Conservation (phyloP, 2,329 filamentous ascomycete species). For the Alternaria burnsii region DNA sequence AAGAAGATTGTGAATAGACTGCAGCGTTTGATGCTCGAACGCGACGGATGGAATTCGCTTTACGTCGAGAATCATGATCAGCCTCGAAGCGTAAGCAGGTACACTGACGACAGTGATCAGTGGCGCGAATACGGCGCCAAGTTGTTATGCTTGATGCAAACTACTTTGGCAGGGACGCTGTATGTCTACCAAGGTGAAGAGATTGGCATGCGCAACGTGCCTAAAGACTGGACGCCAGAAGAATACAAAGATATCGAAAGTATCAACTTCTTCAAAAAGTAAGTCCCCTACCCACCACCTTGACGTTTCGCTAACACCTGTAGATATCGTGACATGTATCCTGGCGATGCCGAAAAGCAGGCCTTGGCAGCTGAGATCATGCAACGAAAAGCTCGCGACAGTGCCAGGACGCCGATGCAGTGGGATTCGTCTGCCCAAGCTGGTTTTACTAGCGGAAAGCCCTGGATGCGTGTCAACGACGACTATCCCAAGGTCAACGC, state of each 20-base stretch:
- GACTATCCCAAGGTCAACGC: slow-evolving; percentile 66
- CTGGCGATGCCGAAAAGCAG: slow-evolving; percentile 38
- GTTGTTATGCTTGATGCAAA: slow-evolving; percentile 58
- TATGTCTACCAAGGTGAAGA: slow-evolving; percentile 63
- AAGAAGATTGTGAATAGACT: slow-evolving; percentile 45
- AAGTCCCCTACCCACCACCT: slow-evolving; percentile 6
- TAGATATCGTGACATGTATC: slow-evolving; percentile 44
- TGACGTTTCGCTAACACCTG: slow-evolving; percentile 2
- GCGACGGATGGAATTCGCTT: slow-evolving; percentile 58
- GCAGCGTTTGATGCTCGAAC: slow-evolving; percentile 50
- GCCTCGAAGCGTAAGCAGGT: slow-evolving; percentile 59
- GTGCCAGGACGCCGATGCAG: slow-evolving; percentile 73
- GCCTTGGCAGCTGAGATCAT: slow-evolving; percentile 51
- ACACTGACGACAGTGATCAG: slow-evolving; percentile 58
- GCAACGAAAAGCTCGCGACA: slow-evolving; percentile 70
- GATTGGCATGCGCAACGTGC: slow-evolving; percentile 61
- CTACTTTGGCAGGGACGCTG: slow-evolving; percentile 57
- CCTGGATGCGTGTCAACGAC: slow-evolving; percentile 70
- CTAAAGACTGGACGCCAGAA: slow-evolving; percentile 51
- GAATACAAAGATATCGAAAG: slow-evolving; percentile 65
- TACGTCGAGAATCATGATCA: slow-evolving; percentile 65
- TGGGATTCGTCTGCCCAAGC: slow-evolving; percentile 66
- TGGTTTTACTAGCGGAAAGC: slow-evolving; percentile 67
- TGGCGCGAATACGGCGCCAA: slow-evolving; percentile 59
- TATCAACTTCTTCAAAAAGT: slow-evolving; percentile 63